A percentile compares a stretch with the other conserved stretches of the same genome.
Evolutionary conservation across 345 rosid species (phyloP).

Genomic region (Citrus inodora): DNA sequence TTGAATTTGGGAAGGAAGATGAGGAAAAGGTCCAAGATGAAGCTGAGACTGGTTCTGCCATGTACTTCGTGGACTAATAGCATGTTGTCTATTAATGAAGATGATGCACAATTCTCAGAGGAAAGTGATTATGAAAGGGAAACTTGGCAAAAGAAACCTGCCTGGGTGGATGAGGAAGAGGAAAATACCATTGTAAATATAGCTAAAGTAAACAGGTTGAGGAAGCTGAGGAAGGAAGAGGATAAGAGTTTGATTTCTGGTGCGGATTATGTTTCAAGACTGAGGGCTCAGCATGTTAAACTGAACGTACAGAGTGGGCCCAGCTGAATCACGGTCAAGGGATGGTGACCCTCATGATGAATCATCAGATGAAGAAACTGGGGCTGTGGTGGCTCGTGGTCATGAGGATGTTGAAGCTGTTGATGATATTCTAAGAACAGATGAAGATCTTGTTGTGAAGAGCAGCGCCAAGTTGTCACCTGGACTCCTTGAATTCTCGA

Average conservation of each 20-base stretch:
- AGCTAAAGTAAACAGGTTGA: conserved; percentile 62
- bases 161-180: conserved; percentile 95
- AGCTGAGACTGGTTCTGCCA: conserved; percentile 36
- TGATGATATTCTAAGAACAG: conserved; percentile 63
- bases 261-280: conserved; percentile 63
- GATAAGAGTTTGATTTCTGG: conserved; percentile 66
- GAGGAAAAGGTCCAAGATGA: conserved; percentile 25
- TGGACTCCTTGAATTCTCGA: conserved; percentile 74
- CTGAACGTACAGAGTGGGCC: conserved; percentile 94
- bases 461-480: conserved; percentile 48
- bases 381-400: conserved; percentile 23
- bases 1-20: conserved; percentile 57
- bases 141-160: conserved; percentile 47
- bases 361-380: conserved; percentile 52
- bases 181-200: conserved; percentile 48
- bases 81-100: conserved; percentile 28
- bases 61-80: conserved; percentile 50
- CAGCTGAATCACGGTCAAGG: conserved; percentile 32
- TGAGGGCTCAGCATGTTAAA: conserved; percentile 84
- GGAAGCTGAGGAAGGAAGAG: conserved; percentile 87
- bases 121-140: conserved; percentile 35
- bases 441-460: conserved; percentile 80
- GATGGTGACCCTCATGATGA: conserved; percentile 23
- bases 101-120: conserved; percentile 34
- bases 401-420: conserved; percentile 33